A percentile compares a stretch with the other conserved stretches of the same genome.
phyloP scores from a whole-genome alignment of 805 yeast genomes.

The Metschnikowia anglica region DNA sequence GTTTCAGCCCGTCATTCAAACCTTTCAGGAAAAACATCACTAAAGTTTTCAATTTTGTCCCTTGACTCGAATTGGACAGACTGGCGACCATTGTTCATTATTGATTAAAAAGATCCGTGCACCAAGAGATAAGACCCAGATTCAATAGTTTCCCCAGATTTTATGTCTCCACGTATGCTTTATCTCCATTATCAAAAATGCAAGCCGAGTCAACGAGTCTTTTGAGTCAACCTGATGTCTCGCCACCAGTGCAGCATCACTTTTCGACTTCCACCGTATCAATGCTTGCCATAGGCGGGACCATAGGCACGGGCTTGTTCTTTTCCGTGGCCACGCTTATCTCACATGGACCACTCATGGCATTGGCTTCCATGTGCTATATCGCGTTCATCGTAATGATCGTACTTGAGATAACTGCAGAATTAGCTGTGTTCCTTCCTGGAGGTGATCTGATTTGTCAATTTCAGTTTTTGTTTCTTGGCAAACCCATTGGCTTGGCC shows the following conservation, averaged over 20 bases:
- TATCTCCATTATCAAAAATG: no score
- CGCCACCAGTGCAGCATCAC: neutral
- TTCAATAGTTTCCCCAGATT: no score
- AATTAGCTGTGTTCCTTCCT: constrained; percentile 23
- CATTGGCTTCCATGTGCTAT: constrained; percentile 21
- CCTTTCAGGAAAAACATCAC: no score
- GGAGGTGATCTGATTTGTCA: constrained; percentile 23
- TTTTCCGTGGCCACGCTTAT: constrained; percentile 18
- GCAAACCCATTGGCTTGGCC: constrained; percentile 20
- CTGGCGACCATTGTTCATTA: no score
- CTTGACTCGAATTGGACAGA: no score
- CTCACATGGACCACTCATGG: constrained; percentile 22
- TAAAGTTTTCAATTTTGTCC: no score
- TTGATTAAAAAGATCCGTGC: no score
- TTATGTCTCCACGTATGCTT: no score
- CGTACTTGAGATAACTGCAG: constrained; percentile 23
- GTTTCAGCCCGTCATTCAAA: no score
- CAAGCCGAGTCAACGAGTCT: no score
- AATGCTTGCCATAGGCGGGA: constrained; percentile 27
- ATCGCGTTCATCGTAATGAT: constrained; percentile 22
- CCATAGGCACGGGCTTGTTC: constrained; percentile 27
- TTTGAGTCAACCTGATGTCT: neutral
- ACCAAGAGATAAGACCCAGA: no score
- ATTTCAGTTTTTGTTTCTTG: constrained; percentile 22
- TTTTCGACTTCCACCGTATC: constrained; percentile 16